Percentiles rank a stretch among this genome's conserved stretches.
Conservation (phyloP, 2,329 filamentous ascomycete genomes). For the Zasmidium cellare region DNA sequence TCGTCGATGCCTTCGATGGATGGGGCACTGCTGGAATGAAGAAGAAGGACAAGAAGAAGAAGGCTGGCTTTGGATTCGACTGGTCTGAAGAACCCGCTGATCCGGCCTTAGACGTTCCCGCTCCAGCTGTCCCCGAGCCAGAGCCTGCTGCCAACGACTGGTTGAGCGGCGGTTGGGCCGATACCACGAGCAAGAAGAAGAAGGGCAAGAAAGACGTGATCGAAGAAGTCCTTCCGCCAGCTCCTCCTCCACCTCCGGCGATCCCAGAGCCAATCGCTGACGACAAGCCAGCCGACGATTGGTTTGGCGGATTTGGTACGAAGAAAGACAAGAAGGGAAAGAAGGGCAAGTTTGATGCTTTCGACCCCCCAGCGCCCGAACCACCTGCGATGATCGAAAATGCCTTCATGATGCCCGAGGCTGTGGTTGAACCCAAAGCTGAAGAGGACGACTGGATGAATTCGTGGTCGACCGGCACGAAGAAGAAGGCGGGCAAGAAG, state of each 20-base stretch:
- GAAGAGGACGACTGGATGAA: conserved; percentile 52
- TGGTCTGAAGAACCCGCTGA: conserved; percentile 28
- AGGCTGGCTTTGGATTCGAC: conserved; percentile 33
- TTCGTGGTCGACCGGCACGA: conserved; percentile 57
- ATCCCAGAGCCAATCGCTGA: conserved; percentile 23
- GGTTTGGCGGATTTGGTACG: conserved; percentile 56
- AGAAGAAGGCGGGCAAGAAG: conserved; percentile 52
- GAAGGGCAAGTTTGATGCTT: conserved; percentile 20
- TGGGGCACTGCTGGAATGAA: conserved; percentile 27
- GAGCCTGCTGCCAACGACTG: conserved; percentile 36
- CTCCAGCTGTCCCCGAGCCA: conserved; percentile 32
- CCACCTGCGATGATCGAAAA: conserved; percentile 17
- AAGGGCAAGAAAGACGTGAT: conserved; percentile 32
- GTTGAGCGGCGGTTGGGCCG: conserved; percentile 30
- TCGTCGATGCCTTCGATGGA: conserved; percentile 20
- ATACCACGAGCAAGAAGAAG: conserved; percentile 28
- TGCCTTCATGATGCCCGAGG: conserved; percentile 41
- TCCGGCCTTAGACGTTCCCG: conserved; percentile 21
- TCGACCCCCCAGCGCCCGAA: conserved; percentile 21
- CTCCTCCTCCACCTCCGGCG: conserved; percentile 26
- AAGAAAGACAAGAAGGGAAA: conserved; percentile 54
- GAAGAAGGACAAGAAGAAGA: conserved; percentile 45
- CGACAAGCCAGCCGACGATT: conserved; percentile 47
- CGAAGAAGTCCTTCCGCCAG: conserved; percentile 23
- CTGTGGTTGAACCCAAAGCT: conserved; percentile 51